Evolutionary conservation across 148 eudicot genomes (phyloP), one percentile per base, ranked within the genome.

Genomic region (Rhododendron henanense): DNA sequence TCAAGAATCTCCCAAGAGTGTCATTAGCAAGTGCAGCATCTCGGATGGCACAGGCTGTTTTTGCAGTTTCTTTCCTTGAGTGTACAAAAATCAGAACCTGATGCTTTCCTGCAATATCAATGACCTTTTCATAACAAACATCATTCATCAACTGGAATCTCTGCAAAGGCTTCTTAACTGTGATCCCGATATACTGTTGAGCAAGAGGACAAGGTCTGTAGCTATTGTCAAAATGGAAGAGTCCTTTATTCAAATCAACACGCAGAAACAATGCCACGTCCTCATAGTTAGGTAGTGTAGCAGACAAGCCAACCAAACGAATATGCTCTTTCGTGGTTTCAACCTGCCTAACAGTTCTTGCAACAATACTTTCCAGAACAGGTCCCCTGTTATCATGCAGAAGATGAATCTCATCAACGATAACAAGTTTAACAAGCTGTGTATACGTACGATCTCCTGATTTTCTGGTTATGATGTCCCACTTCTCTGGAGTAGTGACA

Each of bases 351-450:
- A 92, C 92, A 55, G 95, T 92, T 91, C 95, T 92, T 33, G 94
- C 95, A 84, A 92, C 93, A 15, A 93, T 92, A 86, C 94, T 93
- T 91, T 93, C 95, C 55, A 93, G 90, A 74, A 93, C 94, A 53
- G 95, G 95, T 41, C 95, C 95, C 89, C 95, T 87, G 87, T 92
- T 93, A 74, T 93, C 95, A 86, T 93, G 95, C 35, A 93, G 94
- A 55, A 93, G 90, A 90, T 93, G 94, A 81, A 93, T 92, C 87
- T 93, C 95, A 88, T 93, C 95, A 87, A 93, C 86, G 53, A 93
- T 92, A 44, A 93, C 92, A 78, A 93, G 95, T 75, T 89, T 93
- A 77, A 93, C 94, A 65, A 91, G 94, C 88, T 92, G 94, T 10
- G 94, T 91, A 86, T 93, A 93, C 7, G 94, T 92, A 21, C 94